Evolutionary conservation across 2,329 filamentous ascomycete genomes (phyloP), one percentile per base, ranked within the genome.

Genomic region (Sporothrix pseudoabietina): DNA sequence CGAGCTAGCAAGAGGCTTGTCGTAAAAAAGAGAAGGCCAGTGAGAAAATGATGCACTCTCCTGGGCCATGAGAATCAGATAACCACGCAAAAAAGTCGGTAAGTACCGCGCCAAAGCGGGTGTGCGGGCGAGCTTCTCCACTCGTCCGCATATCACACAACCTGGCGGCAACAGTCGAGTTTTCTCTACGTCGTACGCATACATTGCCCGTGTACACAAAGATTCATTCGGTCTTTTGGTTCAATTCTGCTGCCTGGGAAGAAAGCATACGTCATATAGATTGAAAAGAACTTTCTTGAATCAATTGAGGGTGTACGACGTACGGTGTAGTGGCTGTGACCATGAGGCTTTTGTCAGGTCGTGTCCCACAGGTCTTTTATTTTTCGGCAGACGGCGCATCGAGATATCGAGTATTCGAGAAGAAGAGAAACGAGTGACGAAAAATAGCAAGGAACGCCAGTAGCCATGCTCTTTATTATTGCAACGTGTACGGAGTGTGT

Each of bases 81-180:
- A 66, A n/a, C 39, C 39, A 22, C 22, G 30, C 14, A 35, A 30
- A 30, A 30, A 32, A n/a, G n/a, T 39, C 32, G 59, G 12, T 7
- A 7, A 65, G 44, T 65, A 44, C 9, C 30, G 30, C 61, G n/a
- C 61, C 35, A 44, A 22, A 35, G 14, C 47, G 47, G 47, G 19
- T 26, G 66, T 69, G 47, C 66, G 66, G 66, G 47, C n/a, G 47
- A 69, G 66, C 19, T 22, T 39, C 19, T 22, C 47, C 66, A 22
- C 66, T 69, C 66, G 47, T 14, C 66, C 66, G 66, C 66, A 49
- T 35, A 54, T 39, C 65, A 35, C 65, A 35, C 12, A 69, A 54
- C n/a, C n/a, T 52, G 26, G 26, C 44, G 4, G 26, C 9, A 3
- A 30, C 26, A 6, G 6, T 54, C 12, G 32, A 14, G 19, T 54